phyloP scores from a whole-genome alignment of 768 basidiomycete species.

The Dendrothele bispora region DNA sequence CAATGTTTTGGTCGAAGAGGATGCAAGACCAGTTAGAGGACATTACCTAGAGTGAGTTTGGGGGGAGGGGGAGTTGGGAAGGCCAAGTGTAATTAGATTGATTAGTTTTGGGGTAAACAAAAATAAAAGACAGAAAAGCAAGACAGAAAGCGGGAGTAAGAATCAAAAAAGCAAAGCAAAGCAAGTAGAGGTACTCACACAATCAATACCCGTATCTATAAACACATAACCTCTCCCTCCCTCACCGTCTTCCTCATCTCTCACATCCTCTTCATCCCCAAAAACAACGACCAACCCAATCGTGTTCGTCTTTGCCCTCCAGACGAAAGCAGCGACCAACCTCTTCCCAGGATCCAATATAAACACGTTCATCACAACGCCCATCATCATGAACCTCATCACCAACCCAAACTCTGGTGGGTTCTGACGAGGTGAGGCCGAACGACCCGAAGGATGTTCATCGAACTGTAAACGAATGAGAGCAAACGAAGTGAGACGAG shows the following conservation, averaged over 20 bases:
- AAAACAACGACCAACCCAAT: constrained; percentile 63
- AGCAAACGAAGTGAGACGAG: constrained; percentile 67
- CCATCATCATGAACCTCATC: constrained; percentile 62
- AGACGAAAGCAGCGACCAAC: constrained; percentile 69
- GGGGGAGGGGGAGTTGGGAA: neutral
- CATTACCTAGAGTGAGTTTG: constrained; percentile 40
- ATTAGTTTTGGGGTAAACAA: no score
- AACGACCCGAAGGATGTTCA: constrained; percentile 38
- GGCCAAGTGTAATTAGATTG: neutral
- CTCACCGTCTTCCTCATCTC: no score
- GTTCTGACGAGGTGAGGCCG: constrained; percentile 14
- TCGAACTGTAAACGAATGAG: constrained; percentile 69
- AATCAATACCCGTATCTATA: constrained; percentile 72
- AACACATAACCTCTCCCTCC: constrained; percentile 76
- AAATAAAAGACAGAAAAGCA: no score
- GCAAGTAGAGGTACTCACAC: constrained; percentile 45
- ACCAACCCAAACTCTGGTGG: constrained; percentile 61
- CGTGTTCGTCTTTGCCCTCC: constrained; percentile 53
- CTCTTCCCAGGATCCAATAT: constrained; percentile 63
- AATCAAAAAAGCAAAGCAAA: constrained; percentile 1
- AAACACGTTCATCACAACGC: constrained; percentile 78
- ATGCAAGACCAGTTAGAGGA: constrained; percentile 82
- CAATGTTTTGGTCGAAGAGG: constrained; percentile 60
- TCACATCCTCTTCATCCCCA: constrained; percentile 65
- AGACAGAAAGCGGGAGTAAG: neutral